Percentiles rank a stretch among this genome's conserved stretches.
Evolutionary conservation across 768 basidiomycete species (phyloP).

Genomic region (Multifurca ochricompacta): DNA sequence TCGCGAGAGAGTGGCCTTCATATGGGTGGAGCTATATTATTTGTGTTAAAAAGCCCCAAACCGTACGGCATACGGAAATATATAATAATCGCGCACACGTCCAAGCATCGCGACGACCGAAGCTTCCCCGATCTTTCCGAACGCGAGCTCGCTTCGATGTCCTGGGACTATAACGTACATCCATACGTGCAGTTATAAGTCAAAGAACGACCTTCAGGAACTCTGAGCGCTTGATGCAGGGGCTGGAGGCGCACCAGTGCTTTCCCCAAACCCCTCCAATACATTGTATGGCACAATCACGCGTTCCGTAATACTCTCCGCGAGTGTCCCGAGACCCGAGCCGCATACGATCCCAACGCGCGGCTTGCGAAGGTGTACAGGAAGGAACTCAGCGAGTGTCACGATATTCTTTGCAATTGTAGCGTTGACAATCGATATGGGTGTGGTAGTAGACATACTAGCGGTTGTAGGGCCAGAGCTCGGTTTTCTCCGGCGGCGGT

Average conservation of each 20-base stretch:
- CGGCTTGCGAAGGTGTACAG: constrained; percentile 41
- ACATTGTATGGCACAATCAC: constrained; percentile 56
- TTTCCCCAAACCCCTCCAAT: constrained; percentile 67
- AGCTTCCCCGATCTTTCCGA: constrained; percentile 67
- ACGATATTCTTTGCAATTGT: constrained; percentile 28
- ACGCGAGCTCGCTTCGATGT: constrained; percentile 73
- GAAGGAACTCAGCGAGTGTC: constrained; percentile 26
- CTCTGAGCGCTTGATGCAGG: no score
- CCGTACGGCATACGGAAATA: no score
- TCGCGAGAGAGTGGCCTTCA: constrained; percentile 66
- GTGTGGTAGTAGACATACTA: not conserved
- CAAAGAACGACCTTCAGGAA: no score
- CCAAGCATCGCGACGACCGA: constrained; percentile 90
- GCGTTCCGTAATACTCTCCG: constrained; percentile 46
- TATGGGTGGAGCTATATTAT: constrained; percentile 68
- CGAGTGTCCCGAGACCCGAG: constrained; percentile 74
- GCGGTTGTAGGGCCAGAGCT: no score
- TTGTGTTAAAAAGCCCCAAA: not conserved
- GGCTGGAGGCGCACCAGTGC: constrained; percentile 49
- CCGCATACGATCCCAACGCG: constrained; percentile 82
- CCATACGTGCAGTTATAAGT: no score
- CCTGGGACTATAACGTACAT: constrained; percentile 51
- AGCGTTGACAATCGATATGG: not conserved
- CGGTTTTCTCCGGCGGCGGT: no score
- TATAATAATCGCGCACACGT: no score